Conservation (phyloP, 192 early-diverging fungal genomes). For the Obelidium mucronatum region DNA sequence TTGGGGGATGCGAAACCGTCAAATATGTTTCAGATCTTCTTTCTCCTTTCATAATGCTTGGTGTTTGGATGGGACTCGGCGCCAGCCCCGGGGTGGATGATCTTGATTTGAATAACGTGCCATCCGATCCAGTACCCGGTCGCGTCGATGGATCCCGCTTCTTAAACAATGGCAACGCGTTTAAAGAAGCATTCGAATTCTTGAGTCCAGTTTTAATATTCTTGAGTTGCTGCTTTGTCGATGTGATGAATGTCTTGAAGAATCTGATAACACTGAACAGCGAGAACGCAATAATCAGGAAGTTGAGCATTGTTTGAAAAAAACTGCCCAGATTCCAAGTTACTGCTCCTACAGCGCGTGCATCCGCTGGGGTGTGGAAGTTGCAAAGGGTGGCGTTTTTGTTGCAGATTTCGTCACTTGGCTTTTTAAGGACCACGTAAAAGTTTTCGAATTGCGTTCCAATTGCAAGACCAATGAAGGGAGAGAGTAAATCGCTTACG, state of each 20-base stretch:
- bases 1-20: neutral
- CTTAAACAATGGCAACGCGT: neutral
- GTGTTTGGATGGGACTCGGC: too few species aligned
- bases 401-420: neutral
- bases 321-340: conserved; percentile 60
- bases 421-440: conserved; percentile 24
- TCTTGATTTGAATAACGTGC: neutral
- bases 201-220: conserved; percentile 16
- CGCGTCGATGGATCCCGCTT: neutral
- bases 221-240: conserved; percentile 19
- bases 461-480: conserved; percentile 39
- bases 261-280: conserved; percentile 60
- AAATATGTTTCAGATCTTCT: neutral
- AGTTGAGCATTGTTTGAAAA: conserved; percentile 68
- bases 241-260: conserved; percentile 1
- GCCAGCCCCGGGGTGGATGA: neutral
- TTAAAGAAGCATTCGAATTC: neutral
- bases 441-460: conserved; percentile 37
- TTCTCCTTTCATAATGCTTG: neutral
- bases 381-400: conserved; percentile 3
- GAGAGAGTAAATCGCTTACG: conserved; percentile 32
- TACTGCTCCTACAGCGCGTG: conserved; percentile 34
- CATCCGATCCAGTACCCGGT: neutral
- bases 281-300: conserved; percentile 59
- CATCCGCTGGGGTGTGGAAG: conserved; percentile 14